Base-by-base conservation (phyloP, 148 eudicot genomes). In the Rhododendron ferrugineum region DNA sequence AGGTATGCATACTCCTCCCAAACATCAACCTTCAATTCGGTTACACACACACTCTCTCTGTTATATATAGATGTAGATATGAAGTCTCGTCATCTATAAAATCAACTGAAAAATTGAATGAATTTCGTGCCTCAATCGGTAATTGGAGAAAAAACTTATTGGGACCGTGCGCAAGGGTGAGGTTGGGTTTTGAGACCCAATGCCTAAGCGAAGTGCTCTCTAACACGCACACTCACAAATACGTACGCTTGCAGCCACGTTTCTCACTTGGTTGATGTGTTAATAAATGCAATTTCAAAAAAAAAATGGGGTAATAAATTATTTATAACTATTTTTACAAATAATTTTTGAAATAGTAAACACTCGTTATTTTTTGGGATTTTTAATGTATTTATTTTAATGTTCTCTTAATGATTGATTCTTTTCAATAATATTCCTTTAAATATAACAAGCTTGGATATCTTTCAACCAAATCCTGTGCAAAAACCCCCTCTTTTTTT, bases 1-100 rank as follows among this genome's bases (percentile, higher is more conserved):
- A 90, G 94, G 93, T 91, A 72, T 13, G 18, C 15, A 13, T 50
- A 50, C 54, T 46, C 49, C 49, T 22, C 44, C 83, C 22, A 11
- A 13, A 34, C 70, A 23, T 66, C 32, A 2, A 16, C 4, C 28
- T 70, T 28, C 7, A 13, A 20, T 58, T 58, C 64, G n/a, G 22
- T 22, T 58, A 6, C 23, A 62, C 7, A 23, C 14, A 8, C 6
- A 0, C 10, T 1, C 26, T 3, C 68, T 5, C 60, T 15, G 22
- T 4, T 68, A 11, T 68, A 68, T 68, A 11, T 68, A 68, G 18
- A 68, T 70, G 37, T 70, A 13, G 75, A 70, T 30, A 30, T 28
- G 0, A 11, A 28, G 28, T 23, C 28, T 80, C 50, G 42, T 34
- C 68, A 80, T 30, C 37, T 5, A 6, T 4, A 15, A 50, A 40